These are phyloP conservation scores for Neltuma alba DNA, from an alignment of 306 rosid genomes.

Conservation along the genomic window DNA sequence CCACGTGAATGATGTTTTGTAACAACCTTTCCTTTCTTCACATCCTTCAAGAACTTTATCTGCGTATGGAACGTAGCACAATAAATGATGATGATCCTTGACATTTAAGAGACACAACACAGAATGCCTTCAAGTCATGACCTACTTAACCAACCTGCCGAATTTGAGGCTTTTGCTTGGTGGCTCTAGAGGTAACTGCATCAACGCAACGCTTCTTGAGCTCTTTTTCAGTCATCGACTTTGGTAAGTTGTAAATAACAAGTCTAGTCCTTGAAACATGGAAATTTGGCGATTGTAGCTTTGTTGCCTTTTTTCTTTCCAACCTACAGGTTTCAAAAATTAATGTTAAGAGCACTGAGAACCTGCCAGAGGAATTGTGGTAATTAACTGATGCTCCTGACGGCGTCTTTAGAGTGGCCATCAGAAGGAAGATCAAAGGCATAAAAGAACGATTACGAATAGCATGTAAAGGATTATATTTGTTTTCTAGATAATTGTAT, in stretches of 20 bases:
- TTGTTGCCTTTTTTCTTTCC: slow-evolving; percentile 70
- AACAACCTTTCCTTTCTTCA: slow-evolving; percentile 70
- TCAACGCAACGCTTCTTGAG: slow-evolving; percentile 84
- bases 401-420: slow-evolving; percentile 11
- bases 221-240: slow-evolving; percentile 78
- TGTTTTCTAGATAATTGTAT: slow-evolving; percentile 18
- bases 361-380: slow-evolving; percentile 23
- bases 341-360: slow-evolving; percentile 21
- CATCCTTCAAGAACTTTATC: slow-evolving; percentile 84
- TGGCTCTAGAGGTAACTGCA: slow-evolving; percentile 87
- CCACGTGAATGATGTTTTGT: slow-evolving; percentile 77
- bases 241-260: slow-evolving; percentile 77
- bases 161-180: slow-evolving; percentile 84
- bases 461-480: slow-evolving; percentile 16
- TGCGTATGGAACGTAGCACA: slow-evolving; percentile 38
- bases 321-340: slow-evolving; percentile 44
- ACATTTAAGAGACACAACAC: background rate
- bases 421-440: slow-evolving; percentile 24
- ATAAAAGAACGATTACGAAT: slow-evolving; percentile 14
- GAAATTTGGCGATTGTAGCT: slow-evolving; percentile 96
- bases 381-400: slow-evolving; percentile 8
- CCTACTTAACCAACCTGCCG: slow-evolving; percentile 67
- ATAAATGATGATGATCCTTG: background rate
- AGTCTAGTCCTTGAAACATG: slow-evolving; percentile 91
- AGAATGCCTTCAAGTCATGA: slow-evolving; percentile 14